phyloP scores from a whole-genome alignment of 371 early-diverging fungal genomes.

The Mucor velutinosus region DNA sequence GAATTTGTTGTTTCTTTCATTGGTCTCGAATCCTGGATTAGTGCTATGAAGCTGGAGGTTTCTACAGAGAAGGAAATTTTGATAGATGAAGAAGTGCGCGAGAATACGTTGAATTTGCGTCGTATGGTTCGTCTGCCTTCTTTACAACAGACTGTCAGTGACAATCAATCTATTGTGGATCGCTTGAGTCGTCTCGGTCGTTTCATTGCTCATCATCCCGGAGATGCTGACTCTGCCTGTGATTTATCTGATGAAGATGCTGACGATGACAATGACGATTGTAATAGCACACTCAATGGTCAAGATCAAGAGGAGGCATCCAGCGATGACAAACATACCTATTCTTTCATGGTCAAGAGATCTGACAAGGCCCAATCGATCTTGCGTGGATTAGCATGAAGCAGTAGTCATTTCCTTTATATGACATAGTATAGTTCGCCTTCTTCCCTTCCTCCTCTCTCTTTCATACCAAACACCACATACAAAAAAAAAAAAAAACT shows the following conservation, averaged over 20 bases:
- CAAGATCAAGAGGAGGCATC: neutral
- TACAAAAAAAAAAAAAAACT: too few relatives aligned
- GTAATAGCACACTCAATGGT: neutral
- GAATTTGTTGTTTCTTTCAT: conserved; percentile 42
- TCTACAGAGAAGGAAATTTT: conserved; percentile 15
- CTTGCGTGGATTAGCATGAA: conserved; percentile 35
- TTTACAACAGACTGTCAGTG: conserved; percentile 12
- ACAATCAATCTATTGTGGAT: conserved; percentile 29
- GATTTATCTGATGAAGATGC: conserved; percentile 24
- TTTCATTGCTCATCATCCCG: conserved; percentile 24
- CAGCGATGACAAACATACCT: conserved; percentile 5
- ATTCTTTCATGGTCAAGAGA: conserved; percentile 15
- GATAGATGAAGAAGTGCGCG: conserved; percentile 12
- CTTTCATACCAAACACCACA: too few relatives aligned
- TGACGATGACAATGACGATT: neutral
- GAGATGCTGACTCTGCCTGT: conserved; percentile 36
- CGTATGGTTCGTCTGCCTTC: conserved; percentile 29
- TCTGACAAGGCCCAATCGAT: conserved; percentile 42
- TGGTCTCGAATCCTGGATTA: conserved; percentile 46
- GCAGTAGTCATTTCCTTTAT: too few relatives aligned
- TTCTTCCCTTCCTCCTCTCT: too few relatives aligned
- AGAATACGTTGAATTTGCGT: conserved; percentile 24
- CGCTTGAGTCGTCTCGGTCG: conserved; percentile 32
- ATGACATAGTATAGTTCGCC: too few relatives aligned
- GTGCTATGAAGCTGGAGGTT: conserved; percentile 21